Percentiles rank a stretch among this genome's conserved stretches.
phyloP scores from a whole-genome alignment of 164 flowering plant genomes.

The Nelumbo lutea region DNA sequence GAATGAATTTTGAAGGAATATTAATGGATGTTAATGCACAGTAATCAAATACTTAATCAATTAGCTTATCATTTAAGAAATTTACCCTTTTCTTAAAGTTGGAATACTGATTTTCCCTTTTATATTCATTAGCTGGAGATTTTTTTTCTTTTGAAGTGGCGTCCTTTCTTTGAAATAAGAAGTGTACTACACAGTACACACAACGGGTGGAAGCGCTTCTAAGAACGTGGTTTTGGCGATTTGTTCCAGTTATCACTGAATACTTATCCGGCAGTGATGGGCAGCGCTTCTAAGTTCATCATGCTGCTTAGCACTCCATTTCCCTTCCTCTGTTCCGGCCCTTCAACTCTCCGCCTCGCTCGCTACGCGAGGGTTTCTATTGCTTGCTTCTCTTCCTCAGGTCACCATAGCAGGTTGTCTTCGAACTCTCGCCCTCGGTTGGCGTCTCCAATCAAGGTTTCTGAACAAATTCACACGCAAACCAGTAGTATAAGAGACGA shows the following conservation, averaged over 20 bases:
- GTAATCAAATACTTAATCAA: too few species aligned
- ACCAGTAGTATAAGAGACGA: constrained; percentile 16
- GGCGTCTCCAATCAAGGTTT: constrained; percentile 10
- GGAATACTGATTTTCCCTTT: too few species aligned
- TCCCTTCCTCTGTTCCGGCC: constrained; percentile 4
- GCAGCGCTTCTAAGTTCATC: constrained; percentile 42
- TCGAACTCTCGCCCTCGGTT: constrained; percentile 6
- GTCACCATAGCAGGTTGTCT: constrained; percentile 3
- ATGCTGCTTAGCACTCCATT: constrained; percentile 32
- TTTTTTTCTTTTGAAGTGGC: too few species aligned
- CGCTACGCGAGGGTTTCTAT: background rate
- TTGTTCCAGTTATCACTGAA: background rate
- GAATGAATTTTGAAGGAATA: too few species aligned
- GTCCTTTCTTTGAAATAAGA: too few species aligned
- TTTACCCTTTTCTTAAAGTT: too few species aligned
- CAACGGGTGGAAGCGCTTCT: too few species aligned
- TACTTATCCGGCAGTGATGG: constrained; percentile 22
- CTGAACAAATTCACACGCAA: constrained; percentile 27
- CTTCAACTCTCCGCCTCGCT: constrained; percentile 2
- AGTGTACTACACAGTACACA: too few species aligned
- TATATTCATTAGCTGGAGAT: too few species aligned
- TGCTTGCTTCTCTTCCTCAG: constrained; percentile 8
- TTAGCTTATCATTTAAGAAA: too few species aligned
- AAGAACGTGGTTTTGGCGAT: background rate
- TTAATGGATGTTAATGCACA: too few species aligned